Percentiles rank a stretch among this genome's conserved stretches.
Conservation (phyloP, 257 asterid species). For the Solanum appendiculatum region DNA sequence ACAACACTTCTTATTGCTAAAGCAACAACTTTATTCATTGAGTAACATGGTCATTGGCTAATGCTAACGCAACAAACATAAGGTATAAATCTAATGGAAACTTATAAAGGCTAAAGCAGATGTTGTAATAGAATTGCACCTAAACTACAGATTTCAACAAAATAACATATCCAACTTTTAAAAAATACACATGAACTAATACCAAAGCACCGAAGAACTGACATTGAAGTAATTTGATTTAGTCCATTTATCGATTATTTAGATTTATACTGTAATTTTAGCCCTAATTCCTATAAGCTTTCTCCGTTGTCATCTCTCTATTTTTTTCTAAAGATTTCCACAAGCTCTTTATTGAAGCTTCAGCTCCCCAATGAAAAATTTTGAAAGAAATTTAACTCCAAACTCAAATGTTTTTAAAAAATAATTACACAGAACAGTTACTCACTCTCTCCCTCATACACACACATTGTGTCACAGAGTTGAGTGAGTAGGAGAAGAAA, state of each 20-base stretch:
- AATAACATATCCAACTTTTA: not conserved
- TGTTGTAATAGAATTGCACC: not conserved
- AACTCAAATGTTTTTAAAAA: no score
- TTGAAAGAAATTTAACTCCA: no score
- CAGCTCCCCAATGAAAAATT: not conserved
- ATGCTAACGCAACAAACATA: not conserved
- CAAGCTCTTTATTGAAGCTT: not conserved
- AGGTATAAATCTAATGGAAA: no score
- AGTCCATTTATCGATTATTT: not conserved
- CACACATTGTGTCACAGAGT: no score
- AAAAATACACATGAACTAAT: no score
- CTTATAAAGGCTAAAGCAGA: not conserved
- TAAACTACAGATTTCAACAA: not conserved
- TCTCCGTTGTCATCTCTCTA: no score
- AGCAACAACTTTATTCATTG: not conserved
- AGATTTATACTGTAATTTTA: no score
- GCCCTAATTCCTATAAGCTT: not conserved
- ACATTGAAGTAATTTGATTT: no score
- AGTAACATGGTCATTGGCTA: not conserved
- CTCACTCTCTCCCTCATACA: not conserved
- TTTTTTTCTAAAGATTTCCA: not conserved
- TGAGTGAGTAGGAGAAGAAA: not conserved
- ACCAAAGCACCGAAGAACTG: no score
- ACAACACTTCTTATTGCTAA: not conserved
- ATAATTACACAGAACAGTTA: no score